Evolutionary conservation across 2,329 filamentous ascomycete genomes (phyloP).

Genomic region (Penicillium decumbens): DNA sequence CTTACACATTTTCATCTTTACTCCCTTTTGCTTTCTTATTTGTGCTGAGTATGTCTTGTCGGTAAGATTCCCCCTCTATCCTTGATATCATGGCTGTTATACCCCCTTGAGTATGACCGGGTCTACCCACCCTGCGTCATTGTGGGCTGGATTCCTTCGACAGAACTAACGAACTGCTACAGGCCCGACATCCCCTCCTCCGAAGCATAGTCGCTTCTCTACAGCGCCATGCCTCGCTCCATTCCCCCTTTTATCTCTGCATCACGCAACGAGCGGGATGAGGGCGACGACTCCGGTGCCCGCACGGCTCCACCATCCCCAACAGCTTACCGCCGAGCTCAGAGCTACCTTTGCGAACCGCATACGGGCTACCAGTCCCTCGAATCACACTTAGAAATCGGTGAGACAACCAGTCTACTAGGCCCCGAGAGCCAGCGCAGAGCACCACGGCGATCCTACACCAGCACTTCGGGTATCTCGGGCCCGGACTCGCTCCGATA

Average conservation of each 20-base stretch:
- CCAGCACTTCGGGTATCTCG: slow-evolving; percentile 31
- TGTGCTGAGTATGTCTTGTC: neutral
- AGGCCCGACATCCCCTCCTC: slow-evolving; percentile 3
- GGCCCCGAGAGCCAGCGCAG: slow-evolving; percentile 20
- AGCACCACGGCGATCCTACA: slow-evolving; percentile 35
- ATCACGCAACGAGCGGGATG: slow-evolving; percentile 15
- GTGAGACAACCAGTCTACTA: slow-evolving; percentile 37
- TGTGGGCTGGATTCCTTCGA: neutral
- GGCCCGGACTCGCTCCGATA: slow-evolving; percentile 36
- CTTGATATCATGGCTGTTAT: neutral
- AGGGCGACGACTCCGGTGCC: slow-evolving; percentile 9
- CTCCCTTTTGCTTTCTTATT: neutral
- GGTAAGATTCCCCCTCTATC: neutral
- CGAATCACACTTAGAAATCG: slow-evolving; percentile 27
- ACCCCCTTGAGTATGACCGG: neutral
- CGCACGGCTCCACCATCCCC: slow-evolving; percentile 38
- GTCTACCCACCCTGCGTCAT: neutral
- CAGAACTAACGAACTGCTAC: neutral
- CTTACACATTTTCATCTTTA: neutral
- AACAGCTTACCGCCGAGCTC: slow-evolving; percentile 28
- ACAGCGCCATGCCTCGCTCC: slow-evolving; percentile 31
- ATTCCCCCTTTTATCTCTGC: slow-evolving; percentile 22
- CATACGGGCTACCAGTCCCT: slow-evolving; percentile 33
- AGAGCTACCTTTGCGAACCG: slow-evolving; percentile 30
- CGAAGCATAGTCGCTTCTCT: slow-evolving; percentile 7